phyloP scores from a whole-genome alignment of 805 yeast genomes.

The Wickerhamiella siamensis region DNA sequence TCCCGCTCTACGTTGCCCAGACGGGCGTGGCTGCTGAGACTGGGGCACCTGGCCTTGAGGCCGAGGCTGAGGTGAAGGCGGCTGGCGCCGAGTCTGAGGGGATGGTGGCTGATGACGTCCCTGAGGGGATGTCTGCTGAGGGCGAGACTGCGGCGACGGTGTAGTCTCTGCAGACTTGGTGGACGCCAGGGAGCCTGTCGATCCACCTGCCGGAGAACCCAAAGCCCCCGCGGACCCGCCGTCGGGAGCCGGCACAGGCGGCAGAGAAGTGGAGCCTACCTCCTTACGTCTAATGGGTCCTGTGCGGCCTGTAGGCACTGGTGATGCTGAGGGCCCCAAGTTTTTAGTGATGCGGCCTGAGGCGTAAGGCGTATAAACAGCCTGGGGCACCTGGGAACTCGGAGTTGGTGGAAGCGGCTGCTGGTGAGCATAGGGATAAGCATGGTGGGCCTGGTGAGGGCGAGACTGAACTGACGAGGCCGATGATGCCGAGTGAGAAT shows the following conservation, averaged over 20 bases:
- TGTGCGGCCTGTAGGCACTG: not conserved
- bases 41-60: too few species aligned
- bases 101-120: too few species aligned
- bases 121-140: too few species aligned
- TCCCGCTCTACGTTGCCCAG: too few species aligned
- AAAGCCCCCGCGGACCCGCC: too few species aligned
- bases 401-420: not conserved
- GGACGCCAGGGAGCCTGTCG: too few species aligned
- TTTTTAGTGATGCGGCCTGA: slow-evolving; percentile 1
- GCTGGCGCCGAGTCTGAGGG: too few species aligned
- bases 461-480: not conserved
- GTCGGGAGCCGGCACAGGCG: not conserved
- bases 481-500: not conserved
- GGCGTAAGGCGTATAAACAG: not conserved
- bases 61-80: too few species aligned
- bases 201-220: too few species aligned
- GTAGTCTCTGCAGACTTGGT: too few species aligned
- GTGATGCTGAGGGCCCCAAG: not conserved
- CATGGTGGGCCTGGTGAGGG: not conserved
- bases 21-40: too few species aligned
- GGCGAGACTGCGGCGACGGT: too few species aligned
- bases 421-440: not conserved
- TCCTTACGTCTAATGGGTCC: slow-evolving; percentile 2
- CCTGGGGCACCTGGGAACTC: not conserved
- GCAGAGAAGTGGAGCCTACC: slow-evolving; percentile 1